A percentile compares a stretch with the other conserved stretches of the same genome.
phyloP scores from a whole-genome alignment of 106 monocot genomes.

The Phalaenopsis equestris region DNA sequence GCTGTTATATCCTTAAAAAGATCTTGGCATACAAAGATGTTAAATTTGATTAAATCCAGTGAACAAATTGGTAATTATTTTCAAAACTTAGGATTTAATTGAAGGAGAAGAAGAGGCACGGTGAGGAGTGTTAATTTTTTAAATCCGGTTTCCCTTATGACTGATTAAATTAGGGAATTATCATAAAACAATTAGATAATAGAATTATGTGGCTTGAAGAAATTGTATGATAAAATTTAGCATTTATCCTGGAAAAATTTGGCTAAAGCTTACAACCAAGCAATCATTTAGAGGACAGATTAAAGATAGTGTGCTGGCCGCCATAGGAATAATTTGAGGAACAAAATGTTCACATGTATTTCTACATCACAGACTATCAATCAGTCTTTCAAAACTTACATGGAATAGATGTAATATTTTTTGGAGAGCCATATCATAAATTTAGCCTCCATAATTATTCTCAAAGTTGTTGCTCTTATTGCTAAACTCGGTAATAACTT shows the following conservation, averaged over 20 bases:
- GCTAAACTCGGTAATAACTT: not conserved
- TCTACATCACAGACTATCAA: conserved; percentile 1
- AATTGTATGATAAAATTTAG: not conserved
- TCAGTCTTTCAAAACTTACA: not conserved
- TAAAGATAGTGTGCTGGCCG: not conserved
- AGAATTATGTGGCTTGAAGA: not conserved
- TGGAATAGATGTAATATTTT: not conserved
- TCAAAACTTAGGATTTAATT: no score
- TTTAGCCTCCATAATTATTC: not conserved
- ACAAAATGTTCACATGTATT: not conserved
- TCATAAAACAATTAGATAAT: no score
- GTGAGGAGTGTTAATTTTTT: no score
- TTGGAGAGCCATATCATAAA: not conserved
- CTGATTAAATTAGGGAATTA: no score
- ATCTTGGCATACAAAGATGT: no score
- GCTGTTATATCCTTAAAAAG: no score
- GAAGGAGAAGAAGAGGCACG: no score
- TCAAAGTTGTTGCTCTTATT: not conserved
- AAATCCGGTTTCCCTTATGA: no score
- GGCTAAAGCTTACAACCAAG: no score
- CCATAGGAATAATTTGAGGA: conserved; percentile 4
- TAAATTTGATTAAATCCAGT: no score
- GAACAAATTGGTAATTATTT: no score
- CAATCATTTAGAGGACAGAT: not conserved
- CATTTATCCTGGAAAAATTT: no score